Conservation (phyloP, 208 protist genomes). For the Acanthamoeba quina region DNA sequence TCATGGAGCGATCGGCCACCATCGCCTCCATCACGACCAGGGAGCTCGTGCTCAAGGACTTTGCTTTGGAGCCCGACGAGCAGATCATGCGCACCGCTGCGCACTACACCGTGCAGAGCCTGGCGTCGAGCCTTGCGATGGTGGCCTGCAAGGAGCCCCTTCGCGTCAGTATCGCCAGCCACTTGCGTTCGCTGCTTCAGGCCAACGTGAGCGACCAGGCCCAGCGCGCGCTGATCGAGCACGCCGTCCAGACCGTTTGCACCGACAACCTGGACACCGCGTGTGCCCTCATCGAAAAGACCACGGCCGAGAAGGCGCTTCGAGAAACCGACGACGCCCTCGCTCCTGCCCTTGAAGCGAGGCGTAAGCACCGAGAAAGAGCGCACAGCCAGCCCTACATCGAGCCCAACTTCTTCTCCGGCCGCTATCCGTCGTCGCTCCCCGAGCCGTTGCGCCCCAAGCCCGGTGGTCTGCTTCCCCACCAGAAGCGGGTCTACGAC, state of each 20-base stretch:
- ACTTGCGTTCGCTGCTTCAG: conserved; percentile 85
- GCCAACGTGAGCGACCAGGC: conserved; percentile 72
- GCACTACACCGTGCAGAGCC: conserved; percentile 94
- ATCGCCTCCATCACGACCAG: conserved; percentile 95
- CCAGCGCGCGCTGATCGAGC: conserved; percentile 77
- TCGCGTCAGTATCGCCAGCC: conserved; percentile 87
- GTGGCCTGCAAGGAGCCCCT: conserved; percentile 95
- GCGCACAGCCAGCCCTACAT: conserved; percentile 65
- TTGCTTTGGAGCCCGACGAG: conserved; percentile 96
- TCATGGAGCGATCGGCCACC: conserved; percentile 95
- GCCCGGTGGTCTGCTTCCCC: conserved; percentile 90
- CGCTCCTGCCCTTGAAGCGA: conserved; percentile 80
- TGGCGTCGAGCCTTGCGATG: conserved; percentile 92
- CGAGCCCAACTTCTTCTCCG: conserved; percentile 65
- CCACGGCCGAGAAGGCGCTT: conserved; percentile 95
- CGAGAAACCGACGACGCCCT: conserved; percentile 93
- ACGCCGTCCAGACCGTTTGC: conserved; percentile 83
- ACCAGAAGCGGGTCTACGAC: conserved; percentile 90
- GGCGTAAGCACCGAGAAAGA: conserved; percentile 67
- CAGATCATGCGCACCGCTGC: conserved; percentile 88
- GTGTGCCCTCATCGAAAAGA: conserved; percentile 90
- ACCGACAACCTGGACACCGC: conserved; percentile 92
- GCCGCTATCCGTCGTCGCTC: conserved; percentile 84
- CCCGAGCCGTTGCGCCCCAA: conserved; percentile 94
- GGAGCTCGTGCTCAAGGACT: conserved; percentile 97